A percentile compares a stretch with the other conserved stretches of the same genome.
phyloP scores from a whole-genome alignment of 441 rosid species.

The Croton setiger region DNA sequence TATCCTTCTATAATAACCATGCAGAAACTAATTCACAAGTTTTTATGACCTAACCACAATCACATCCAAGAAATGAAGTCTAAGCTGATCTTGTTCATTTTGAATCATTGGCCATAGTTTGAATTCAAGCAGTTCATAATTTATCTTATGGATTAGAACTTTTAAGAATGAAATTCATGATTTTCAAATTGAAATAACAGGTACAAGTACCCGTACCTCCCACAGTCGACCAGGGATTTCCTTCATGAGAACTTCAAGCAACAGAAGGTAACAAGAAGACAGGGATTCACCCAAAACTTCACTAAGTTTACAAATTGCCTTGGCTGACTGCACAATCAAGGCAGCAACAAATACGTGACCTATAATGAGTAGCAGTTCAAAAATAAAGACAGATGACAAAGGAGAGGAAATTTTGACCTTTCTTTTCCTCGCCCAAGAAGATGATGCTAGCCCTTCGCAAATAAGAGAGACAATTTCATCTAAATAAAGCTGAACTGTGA shows the following conservation, averaged over 20 bases:
- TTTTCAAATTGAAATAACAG: slow-evolving; percentile 9
- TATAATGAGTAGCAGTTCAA: slow-evolving; percentile 13
- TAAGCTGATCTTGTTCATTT: neutral
- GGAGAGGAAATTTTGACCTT: slow-evolving; percentile 44
- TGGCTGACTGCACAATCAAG: slow-evolving; percentile 61
- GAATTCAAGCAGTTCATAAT: neutral
- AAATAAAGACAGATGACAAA: slow-evolving; percentile 13
- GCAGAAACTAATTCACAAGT: neutral
- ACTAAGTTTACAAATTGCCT: slow-evolving; percentile 75
- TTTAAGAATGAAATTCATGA: slow-evolving; percentile 1
- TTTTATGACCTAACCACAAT: neutral
- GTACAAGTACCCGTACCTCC: slow-evolving; percentile 58
- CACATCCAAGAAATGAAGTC: neutral
- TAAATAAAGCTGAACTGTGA: slow-evolving; percentile 77
- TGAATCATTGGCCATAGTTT: neutral
- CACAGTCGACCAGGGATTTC: slow-evolving; percentile 94
- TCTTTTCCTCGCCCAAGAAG: slow-evolving; percentile 94
- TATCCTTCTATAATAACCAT: neutral
- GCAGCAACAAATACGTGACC: slow-evolving; percentile 19
- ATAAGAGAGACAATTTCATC: slow-evolving; percentile 78
- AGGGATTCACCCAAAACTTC: slow-evolving; percentile 86
- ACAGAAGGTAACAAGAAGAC: slow-evolving; percentile 52
- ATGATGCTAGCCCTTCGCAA: slow-evolving; percentile 66
- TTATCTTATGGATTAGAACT: slow-evolving; percentile 7
- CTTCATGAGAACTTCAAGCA: slow-evolving; percentile 65